Evolutionary conservation across 768 basidiomycete species (phyloP), one percentile per base, ranked within the genome.

Genomic region (Naematelia aurantialba): DNA sequence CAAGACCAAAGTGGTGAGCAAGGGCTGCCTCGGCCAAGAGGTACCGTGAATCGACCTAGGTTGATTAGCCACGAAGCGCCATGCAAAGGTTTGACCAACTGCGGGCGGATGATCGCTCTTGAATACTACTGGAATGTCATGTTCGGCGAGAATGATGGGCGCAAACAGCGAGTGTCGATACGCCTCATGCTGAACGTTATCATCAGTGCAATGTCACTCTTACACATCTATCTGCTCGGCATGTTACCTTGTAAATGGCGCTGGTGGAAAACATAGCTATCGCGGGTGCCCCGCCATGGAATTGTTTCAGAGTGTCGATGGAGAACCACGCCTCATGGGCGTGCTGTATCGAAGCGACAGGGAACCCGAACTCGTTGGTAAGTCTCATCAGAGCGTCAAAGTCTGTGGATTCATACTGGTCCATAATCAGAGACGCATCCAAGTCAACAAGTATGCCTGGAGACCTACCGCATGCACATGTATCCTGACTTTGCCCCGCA

Each of bases 111-210:
- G 71, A 45, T 73, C 71, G 3, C 59, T 59, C 54, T 91, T 89
- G 83, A 89, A 84, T 10, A 85, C 78, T 2, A 89, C 85, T 0
- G 80, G 80, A 52, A 89, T 70, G 2, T 84, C 86, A 49, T 85
- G 78, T 42, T 85, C 82, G 2, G 84, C 81, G 4, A 91, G 79
- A 45, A 91, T 81, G n/a, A 83, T 83, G 4, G 88, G 83, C 0
- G 89, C 87, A 65, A 87, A 90, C 66, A 87, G 86, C 1, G 87
- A 87, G 1, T 83, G 82, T 52, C 88, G 81, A 72, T 87, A 91
- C 0, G 88, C 83, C 74, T 91, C 90, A 30, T 31, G 30, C 4
- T 24, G 21, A 17, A 51, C 49, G 8, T 51, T 22, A 26, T 24
- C 24, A 51, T 27, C 49, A 10, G 49, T 27, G 8, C 26, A 17